A percentile compares a stretch with the other conserved stretches of the same genome.
Evolutionary conservation across 495 filamentous ascomycete genomes (phyloP).

Genomic region (Tuber umbilicatum): DNA sequence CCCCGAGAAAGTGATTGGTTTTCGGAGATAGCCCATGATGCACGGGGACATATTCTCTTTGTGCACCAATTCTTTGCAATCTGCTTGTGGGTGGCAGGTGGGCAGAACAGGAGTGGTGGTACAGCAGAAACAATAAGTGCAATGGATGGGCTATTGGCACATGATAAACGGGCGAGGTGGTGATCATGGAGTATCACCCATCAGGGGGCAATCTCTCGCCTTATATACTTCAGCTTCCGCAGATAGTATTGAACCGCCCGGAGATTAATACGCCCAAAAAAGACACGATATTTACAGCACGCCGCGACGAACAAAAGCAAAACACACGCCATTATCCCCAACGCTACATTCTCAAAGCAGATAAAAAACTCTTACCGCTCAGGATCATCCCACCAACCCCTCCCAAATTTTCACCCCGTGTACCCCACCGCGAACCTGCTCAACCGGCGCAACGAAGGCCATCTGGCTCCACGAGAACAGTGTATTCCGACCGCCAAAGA

Average conservation of each 20-base stretch:
- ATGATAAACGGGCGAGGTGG: not conserved
- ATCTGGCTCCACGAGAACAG: conserved; percentile 54
- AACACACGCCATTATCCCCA: not conserved
- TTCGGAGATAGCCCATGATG: not conserved
- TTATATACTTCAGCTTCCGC: not conserved
- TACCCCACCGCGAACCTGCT: conserved; percentile 42
- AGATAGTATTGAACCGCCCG: not conserved
- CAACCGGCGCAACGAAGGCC: conserved; percentile 53
- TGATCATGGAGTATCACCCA: not conserved
- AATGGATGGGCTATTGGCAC: not conserved
- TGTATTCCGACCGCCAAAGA: conserved; percentile 51
- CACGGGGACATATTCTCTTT: not conserved
- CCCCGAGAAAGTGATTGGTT: not conserved
- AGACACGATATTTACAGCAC: not conserved
- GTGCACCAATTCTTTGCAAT: not conserved
- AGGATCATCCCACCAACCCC: conserved; percentile 14
- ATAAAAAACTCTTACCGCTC: not conserved
- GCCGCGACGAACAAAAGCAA: not conserved
- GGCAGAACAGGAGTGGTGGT: not conserved
- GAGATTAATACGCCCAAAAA: not conserved
- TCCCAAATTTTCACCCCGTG: conserved; percentile 30
- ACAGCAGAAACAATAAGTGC: not conserved
- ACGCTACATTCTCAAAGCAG: not conserved
- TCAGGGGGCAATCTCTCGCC: not conserved
- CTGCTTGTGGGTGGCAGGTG: not conserved